These are phyloP conservation scores for Pyrenochaeta sp. DNA, from an alignment of 2,329 filamentous ascomycete genomes.

Conservation along the genomic window DNA sequence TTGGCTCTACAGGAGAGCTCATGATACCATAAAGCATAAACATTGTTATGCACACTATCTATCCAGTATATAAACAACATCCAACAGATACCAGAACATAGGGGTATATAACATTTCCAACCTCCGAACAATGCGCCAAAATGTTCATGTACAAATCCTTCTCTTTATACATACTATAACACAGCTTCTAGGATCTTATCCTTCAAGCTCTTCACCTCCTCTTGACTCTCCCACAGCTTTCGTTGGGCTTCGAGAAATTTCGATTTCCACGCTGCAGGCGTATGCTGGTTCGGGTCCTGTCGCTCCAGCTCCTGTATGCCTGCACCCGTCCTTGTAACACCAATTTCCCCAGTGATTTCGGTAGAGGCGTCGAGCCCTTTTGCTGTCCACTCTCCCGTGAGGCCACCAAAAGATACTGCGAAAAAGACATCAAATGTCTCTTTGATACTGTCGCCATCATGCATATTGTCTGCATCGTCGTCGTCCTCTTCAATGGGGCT, in stretches of 20 bases:
- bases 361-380: conserved; percentile 46
- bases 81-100: conserved; percentile 18
- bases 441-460: conserved; percentile 31
- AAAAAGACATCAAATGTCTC: conserved; percentile 57
- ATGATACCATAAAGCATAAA: too few relatives aligned
- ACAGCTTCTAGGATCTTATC: conserved; percentile 52
- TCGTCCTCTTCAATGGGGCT: conserved; percentile 53
- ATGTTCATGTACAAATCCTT: not conserved
- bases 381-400: conserved; percentile 54
- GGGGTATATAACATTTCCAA: conserved; percentile 39
- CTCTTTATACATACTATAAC: conserved; percentile 26
- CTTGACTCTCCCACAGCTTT: conserved; percentile 45
- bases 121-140: conserved; percentile 11
- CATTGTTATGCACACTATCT: too few relatives aligned
- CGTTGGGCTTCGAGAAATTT: conserved; percentile 46
- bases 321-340: too few relatives aligned
- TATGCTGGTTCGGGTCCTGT: conserved; percentile 17
- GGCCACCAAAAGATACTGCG: conserved; percentile 51
- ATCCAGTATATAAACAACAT: not conserved
- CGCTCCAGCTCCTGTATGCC: conserved; percentile 4
- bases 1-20: too few relatives aligned
- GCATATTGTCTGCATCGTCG: conserved; percentile 32
- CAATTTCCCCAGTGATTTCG: too few relatives aligned
- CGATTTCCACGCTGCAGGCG: conserved; percentile 40
- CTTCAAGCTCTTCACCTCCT: conserved; percentile 44